Evolutionary conservation across 31 red algal species (phyloP), one percentile per base, ranked within the genome.

Genomic region (Asparagopsis taxiformis): DNA sequence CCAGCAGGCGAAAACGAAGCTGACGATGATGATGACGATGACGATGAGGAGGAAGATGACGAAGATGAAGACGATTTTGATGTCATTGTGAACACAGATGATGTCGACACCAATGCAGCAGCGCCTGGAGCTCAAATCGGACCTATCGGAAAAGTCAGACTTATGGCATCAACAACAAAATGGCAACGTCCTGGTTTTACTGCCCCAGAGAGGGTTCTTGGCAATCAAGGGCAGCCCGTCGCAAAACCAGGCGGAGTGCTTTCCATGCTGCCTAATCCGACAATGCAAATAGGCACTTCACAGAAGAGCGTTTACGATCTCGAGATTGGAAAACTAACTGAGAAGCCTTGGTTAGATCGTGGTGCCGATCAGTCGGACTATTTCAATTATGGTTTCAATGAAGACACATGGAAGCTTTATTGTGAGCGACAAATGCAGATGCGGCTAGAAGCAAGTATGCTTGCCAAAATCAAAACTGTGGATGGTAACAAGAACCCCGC

Each of bases 301-400:
- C 85, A 93, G 51, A 84, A 84, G 59, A 87, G 79, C 43, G 83
- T 98, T 31, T 98, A 93, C 70, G 95, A 98, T 68, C 33, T 91
- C 8, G 95, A 98, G 65, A 84, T 98, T 80, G 95, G 81, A 31
- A 84, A 90, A 39, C 82, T 94, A 3, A 83, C 80, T 1, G 95
- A 98, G 55, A 98, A 98, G 68, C 95, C 95, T 26, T 98, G 95
- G 95, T 79, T 88, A 4, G 95, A 98, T 15, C 73, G 75, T 15
- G 90, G 90, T 8, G 95, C 90, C 1, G 95, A 93, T 48, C 39
- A 82, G 24, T 79, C 86, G 24, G 90, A 98, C 30, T 98, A 93
- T 48, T 93, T 93, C 63, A 93, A 98, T 31, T 98, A 98, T 54
- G 95, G 95, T 8, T 98, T 97, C 71, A 97, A 83, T 19, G 94